Evolutionary conservation across 768 basidiomycete species (phyloP).

Genomic region (Lactarius tabidus): DNA sequence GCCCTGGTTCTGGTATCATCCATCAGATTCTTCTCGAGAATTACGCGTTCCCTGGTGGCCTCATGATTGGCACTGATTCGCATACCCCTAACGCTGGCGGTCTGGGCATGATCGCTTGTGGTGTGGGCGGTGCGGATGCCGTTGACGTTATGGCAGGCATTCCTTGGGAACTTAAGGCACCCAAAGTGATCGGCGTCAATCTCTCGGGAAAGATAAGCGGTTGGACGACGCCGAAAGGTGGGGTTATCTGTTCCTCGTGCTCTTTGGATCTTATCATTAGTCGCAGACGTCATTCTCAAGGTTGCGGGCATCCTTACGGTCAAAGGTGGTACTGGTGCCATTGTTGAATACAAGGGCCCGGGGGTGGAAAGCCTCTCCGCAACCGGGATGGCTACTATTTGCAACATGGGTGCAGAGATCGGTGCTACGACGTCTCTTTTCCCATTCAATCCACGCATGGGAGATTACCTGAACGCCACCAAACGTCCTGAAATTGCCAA

Average conservation of each 20-base stretch:
- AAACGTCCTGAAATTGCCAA: conserved; percentile 82
- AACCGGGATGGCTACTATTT: conserved; percentile 99
- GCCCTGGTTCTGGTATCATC: conserved; percentile 98
- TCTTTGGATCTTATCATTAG: conserved; percentile 16
- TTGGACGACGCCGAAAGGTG: conserved; percentile 98
- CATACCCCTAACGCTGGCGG: conserved; percentile 99
- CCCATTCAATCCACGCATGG: conserved; percentile 98
- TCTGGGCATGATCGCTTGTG: conserved; percentile 98
- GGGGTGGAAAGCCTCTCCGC: conserved; percentile 95
- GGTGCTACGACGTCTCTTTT: conserved; percentile 98
- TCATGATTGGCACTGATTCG: conserved; percentile 99
- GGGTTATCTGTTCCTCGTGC: conserved; percentile 21
- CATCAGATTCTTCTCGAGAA: conserved; percentile 99
- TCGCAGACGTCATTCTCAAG: conserved; percentile 92
- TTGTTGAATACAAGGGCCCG: conserved; percentile 94
- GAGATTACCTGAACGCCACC: conserved; percentile 90
- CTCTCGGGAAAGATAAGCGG: conserved; percentile 92
- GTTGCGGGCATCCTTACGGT: conserved; percentile 98
- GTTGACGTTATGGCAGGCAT: conserved; percentile 98
- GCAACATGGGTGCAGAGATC: conserved; percentile 99
- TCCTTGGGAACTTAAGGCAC: conserved; percentile 99
- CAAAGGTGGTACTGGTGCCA: conserved; percentile 98
- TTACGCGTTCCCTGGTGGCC: conserved; percentile 98
- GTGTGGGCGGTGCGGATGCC: conserved; percentile 98
- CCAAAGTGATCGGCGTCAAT: conserved; percentile 98